A percentile compares a stretch with the other conserved stretches of the same genome.
Evolutionary conservation across 2,329 filamentous ascomycete genomes (phyloP).

Genomic region (Elsinoe batatas): DNA sequence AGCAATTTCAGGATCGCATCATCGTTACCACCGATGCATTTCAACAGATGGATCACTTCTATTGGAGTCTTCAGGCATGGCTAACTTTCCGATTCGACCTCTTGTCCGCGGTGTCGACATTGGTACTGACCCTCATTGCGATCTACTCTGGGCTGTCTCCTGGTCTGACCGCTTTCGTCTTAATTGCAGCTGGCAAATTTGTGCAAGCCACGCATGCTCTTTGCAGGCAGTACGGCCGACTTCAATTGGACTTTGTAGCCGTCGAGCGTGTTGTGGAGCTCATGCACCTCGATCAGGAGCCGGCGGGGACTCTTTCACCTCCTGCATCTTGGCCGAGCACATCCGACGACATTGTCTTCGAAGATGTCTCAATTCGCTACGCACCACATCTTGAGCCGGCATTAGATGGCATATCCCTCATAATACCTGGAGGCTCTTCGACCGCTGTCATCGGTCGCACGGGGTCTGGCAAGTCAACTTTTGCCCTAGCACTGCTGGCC

Average conservation of each 20-base stretch:
- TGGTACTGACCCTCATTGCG: constrained; percentile 63
- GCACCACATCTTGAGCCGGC: constrained; percentile 68
- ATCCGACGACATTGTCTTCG: constrained; percentile 62
- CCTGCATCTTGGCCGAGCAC: constrained; percentile 69
- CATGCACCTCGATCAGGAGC: constrained; percentile 66
- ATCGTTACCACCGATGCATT: constrained; percentile 77
- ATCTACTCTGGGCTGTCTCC: constrained; percentile 65
- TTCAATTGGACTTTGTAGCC: constrained; percentile 87
- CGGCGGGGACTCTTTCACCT: constrained; percentile 54
- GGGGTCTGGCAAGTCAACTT: constrained; percentile 72
- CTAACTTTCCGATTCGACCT: constrained; percentile 68
- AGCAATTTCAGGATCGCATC: constrained; percentile 69
- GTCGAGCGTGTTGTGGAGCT: constrained; percentile 81
- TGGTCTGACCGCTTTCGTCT: constrained; percentile 73
- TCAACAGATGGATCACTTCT: constrained; percentile 93
- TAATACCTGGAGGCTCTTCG: constrained; percentile 66
- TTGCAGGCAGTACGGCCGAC: constrained; percentile 69
- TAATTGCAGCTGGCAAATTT: constrained; percentile 61
- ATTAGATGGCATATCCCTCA: constrained; percentile 57
- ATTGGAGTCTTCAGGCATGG: constrained; percentile 81
- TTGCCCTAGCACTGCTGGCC: constrained; percentile 52
- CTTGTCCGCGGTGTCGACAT: constrained; percentile 63
- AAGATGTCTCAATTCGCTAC: constrained; percentile 69
- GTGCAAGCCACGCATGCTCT: constrained; percentile 62
- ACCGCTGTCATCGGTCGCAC: constrained; percentile 75